These are phyloP conservation scores for Pseudoscleropodium purum DNA, from an alignment of 225 moss, liverwort and hornwort genomes.

Conservation along the genomic window DNA sequence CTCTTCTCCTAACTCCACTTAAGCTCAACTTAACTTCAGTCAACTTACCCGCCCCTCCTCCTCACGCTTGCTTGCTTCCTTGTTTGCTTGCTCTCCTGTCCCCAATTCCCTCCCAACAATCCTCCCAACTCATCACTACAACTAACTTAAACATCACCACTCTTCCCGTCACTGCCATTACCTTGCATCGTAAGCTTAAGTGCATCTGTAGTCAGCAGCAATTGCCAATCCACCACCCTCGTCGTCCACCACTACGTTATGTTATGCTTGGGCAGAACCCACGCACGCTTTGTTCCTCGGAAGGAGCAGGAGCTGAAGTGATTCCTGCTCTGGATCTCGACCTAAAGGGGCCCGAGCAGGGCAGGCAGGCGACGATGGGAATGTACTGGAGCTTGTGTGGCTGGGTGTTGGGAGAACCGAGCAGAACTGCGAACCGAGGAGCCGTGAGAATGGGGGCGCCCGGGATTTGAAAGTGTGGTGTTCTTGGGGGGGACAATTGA, in stretches of 20 bases:
- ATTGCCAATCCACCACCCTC: not conserved
- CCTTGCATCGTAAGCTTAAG: not conserved
- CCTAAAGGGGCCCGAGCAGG: not conserved
- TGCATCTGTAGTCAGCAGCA: not conserved
- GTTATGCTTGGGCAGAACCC: not conserved
- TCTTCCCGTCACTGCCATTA: not conserved
- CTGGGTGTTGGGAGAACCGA: conserved; percentile 14
- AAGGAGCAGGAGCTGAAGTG: not conserved
- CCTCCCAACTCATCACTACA: not conserved
- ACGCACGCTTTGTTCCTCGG: not conserved
- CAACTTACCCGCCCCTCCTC: no score
- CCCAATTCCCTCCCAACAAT: not conserved
- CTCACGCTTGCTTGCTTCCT: not conserved
- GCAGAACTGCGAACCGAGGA: not conserved
- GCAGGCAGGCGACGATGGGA: not conserved
- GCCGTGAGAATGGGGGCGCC: not conserved
- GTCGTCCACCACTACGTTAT: not conserved
- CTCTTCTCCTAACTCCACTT: not conserved
- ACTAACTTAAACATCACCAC: not conserved
- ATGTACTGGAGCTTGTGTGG: conserved; percentile 29
- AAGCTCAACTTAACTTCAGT: not conserved
- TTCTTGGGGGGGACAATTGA: not conserved
- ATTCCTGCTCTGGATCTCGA: not conserved
- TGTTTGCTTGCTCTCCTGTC: not conserved
- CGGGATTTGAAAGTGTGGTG: not conserved